These are phyloP conservation scores for Scedosporium minutisporum DNA, from an alignment of 2,329 filamentous ascomycete genomes.

Conservation along the genomic window DNA sequence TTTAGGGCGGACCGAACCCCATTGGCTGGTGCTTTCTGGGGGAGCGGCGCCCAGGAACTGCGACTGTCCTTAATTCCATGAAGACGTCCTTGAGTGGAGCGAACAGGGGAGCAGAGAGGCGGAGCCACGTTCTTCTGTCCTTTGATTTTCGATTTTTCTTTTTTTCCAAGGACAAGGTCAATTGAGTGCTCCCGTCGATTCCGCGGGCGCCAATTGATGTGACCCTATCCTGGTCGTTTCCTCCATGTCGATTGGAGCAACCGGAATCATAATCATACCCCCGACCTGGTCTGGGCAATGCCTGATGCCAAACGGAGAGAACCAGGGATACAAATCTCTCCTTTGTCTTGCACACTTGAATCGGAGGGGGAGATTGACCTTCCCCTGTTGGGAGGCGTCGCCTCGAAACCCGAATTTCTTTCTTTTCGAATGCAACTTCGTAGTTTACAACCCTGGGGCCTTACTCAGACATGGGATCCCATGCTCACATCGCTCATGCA, in stretches of 20 bases:
- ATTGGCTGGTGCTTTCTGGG: not conserved
- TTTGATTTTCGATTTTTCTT: not conserved
- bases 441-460: not conserved
- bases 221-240: not conserved
- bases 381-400: not conserved
- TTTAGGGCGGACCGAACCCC: not conserved
- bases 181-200: not conserved
- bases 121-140: not conserved
- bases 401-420: not conserved
- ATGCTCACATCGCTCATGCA: not conserved
- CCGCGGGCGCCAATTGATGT: not conserved
- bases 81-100: too few relatives aligned
- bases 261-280: not conserved
- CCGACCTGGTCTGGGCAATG: not conserved
- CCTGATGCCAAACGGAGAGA: too few relatives aligned
- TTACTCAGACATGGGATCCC: not conserved
- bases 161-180: not conserved
- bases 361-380: not conserved
- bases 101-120: not conserved
- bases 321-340: too few relatives aligned
- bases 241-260: not conserved
- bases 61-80: not conserved
- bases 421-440: too few relatives aligned
- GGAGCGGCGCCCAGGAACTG: not conserved
- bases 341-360: not conserved